A percentile compares a stretch with the other conserved stretches of the same genome.
These are phyloP conservation scores for Pseudoscleropodium purum DNA, from an alignment of 225 moss, liverwort and hornwort genomes.

Conservation along the genomic window DNA sequence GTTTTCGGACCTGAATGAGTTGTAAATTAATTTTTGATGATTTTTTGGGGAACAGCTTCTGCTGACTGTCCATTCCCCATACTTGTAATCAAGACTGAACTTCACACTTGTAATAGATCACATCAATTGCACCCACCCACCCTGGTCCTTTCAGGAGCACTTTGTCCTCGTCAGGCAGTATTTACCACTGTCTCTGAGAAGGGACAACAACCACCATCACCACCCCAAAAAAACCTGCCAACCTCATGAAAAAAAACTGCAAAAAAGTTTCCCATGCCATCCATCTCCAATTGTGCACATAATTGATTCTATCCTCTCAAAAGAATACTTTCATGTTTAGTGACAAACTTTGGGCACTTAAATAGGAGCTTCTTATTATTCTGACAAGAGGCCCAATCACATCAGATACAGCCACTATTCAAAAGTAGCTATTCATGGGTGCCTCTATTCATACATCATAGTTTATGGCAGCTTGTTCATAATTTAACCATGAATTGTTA, in stretches of 20 bases:
- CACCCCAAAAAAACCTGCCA: background rate
- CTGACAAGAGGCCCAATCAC: background rate
- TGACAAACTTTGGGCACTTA: background rate
- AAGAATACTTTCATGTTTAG: background rate
- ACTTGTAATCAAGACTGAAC: constrained; percentile 1
- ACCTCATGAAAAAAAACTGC: background rate
- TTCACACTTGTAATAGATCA: background rate
- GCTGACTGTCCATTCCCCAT: background rate
- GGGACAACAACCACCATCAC: background rate
- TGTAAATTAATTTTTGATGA: constrained; percentile 10
- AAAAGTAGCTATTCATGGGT: background rate
- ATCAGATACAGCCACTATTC: too few species aligned
- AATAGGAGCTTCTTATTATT: background rate
- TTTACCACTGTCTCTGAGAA: background rate
- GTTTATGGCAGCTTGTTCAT: fast-evolving
- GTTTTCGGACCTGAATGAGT: background rate
- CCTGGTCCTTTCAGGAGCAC: background rate
- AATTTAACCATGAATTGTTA: background rate
- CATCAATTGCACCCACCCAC: background rate
- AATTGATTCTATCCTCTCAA: too few species aligned
- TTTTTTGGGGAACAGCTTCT: background rate
- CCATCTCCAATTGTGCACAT: background rate
- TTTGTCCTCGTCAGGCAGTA: background rate
- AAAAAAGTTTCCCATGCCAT: background rate
- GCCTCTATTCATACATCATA: background rate